A percentile compares a stretch with the other conserved stretches of the same genome.
phyloP scores from a whole-genome alignment of 2,329 filamentous ascomycete genomes.

The Cladorrhinum sp. region DNA sequence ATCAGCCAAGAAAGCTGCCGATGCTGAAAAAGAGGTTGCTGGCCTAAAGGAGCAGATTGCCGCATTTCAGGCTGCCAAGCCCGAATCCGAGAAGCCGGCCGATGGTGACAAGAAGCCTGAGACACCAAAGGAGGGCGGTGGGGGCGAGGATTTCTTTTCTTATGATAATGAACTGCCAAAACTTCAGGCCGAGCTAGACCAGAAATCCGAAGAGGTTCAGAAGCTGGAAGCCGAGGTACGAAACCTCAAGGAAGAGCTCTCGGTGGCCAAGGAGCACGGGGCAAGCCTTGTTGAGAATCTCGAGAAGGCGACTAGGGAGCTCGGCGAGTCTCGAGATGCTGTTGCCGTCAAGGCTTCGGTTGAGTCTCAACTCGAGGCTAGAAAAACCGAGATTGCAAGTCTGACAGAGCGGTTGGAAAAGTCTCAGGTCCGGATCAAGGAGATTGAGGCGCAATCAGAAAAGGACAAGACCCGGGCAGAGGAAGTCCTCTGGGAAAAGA shows the following conservation, averaged over 20 bases:
- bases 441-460: constrained; percentile 39
- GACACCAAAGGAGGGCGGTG: constrained; percentile 32
- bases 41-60: constrained; percentile 29
- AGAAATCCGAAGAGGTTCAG: constrained; percentile 68
- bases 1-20: constrained; percentile 45
- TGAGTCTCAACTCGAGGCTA: constrained; percentile 49
- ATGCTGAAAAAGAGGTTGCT: constrained; percentile 34
- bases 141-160: constrained; percentile 78
- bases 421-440: constrained; percentile 43
- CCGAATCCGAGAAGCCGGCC: constrained; percentile 38
- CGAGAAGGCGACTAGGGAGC: constrained; percentile 63
- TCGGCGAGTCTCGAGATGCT: constrained; percentile 47
- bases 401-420: constrained; percentile 49
- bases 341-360: constrained; percentile 42
- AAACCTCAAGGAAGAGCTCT: constrained; percentile 66
- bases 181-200: constrained; percentile 70
- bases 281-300: constrained; percentile 63
- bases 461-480: constrained; percentile 31
- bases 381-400: constrained; percentile 46
- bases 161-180: constrained; percentile 84
- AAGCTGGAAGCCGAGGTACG: constrained; percentile 67
- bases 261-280: constrained; percentile 67
- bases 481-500: constrained; percentile 33
- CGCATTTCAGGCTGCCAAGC: constrained; percentile 14
- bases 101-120: constrained; percentile 27